Conservation (phyloP, 768 basidiomycete species). For the Mycena rosella region DNA sequence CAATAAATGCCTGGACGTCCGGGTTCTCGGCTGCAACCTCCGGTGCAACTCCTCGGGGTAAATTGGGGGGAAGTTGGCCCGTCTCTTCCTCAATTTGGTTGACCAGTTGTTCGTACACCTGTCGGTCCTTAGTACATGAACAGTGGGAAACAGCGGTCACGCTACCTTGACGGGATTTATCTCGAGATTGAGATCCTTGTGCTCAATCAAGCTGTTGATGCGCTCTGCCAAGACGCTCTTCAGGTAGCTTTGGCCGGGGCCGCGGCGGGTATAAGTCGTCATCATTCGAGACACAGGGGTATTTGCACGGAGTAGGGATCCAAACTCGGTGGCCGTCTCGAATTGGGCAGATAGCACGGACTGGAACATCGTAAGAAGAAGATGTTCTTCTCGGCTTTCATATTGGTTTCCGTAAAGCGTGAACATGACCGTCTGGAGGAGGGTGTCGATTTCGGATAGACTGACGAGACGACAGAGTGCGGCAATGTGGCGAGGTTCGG, state of each 20-base stretch:
- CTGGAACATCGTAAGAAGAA: slow-evolving; percentile 99
- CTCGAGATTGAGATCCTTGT: slow-evolving; percentile 99
- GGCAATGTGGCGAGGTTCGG: slow-evolving; percentile 97
- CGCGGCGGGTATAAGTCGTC: slow-evolving; percentile 99
- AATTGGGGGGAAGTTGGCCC: slow-evolving; percentile 88
- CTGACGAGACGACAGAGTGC: slow-evolving; percentile 96
- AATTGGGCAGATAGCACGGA: slow-evolving; percentile 98
- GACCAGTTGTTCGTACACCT: slow-evolving; percentile 99
- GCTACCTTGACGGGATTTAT: slow-evolving; percentile 97
- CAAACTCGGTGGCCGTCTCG: slow-evolving; percentile 98
- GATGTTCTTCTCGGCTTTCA: slow-evolving; percentile 97
- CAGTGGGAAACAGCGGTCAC: not conserved
- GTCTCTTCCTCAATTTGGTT: slow-evolving; percentile 99
- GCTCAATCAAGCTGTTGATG: slow-evolving; percentile 98
- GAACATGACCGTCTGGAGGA: slow-evolving; percentile 99
- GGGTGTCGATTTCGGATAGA: slow-evolving; percentile 96
- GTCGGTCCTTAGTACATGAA: slow-evolving; percentile 15
- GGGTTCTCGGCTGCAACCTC: slow-evolving; percentile 94
- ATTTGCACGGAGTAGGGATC: slow-evolving; percentile 97
- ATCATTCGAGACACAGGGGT: slow-evolving; percentile 99
- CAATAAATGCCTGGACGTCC: slow-evolving; percentile 98
- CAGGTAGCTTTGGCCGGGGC: slow-evolving; percentile 98
- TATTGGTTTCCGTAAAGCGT: slow-evolving; percentile 99
- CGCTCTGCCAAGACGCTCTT: slow-evolving; percentile 98
- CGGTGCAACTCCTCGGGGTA: slow-evolving; percentile 93